Percentiles rank a stretch among this genome's conserved stretches.
These are phyloP conservation scores for Guyanaporus albipodus DNA, from an alignment of 768 basidiomycete species.

Conservation along the genomic window DNA sequence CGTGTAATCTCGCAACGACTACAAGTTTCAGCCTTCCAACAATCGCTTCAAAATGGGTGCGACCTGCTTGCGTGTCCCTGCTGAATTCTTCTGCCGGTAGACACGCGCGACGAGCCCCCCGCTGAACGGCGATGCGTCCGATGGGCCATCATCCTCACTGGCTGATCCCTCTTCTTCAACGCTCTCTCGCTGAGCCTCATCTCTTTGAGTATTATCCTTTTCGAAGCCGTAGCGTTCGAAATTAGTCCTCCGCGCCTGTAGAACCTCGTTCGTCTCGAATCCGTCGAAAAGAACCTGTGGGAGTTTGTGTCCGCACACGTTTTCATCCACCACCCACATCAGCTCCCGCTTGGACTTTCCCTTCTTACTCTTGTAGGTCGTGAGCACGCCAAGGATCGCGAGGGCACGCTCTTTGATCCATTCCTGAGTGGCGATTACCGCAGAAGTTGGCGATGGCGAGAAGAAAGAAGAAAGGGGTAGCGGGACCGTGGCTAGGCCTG, in stretches of 20 bases:
- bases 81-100: slow-evolving; percentile 63
- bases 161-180: slow-evolving; percentile 22
- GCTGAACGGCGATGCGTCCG: slow-evolving; percentile 23
- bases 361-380: slow-evolving; percentile 53
- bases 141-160: slow-evolving; percentile 2
- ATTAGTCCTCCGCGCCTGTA: slow-evolving; percentile 46
- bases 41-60: slow-evolving; percentile 64
- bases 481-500: slow-evolving; percentile 83
- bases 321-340: slow-evolving; percentile 57
- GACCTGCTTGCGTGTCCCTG: slow-evolving; percentile 60
- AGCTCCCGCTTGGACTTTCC: slow-evolving; percentile 65
- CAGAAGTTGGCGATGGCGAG: slow-evolving; percentile 21
- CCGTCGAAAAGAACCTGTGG: slow-evolving; percentile 49
- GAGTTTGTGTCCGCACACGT: slow-evolving; percentile 25
- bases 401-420: slow-evolving; percentile 70
- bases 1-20: too few relatives aligned
- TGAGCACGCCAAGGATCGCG: slow-evolving; percentile 74
- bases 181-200: slow-evolving; percentile 5
- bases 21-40: slow-evolving; percentile 50
- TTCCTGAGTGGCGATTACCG: slow-evolving; percentile 26
- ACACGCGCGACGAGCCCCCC: slow-evolving; percentile 36
- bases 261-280: slow-evolving; percentile 50
- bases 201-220: slow-evolving; percentile 8
- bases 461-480: slow-evolving; percentile 49
- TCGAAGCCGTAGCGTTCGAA: slow-evolving; percentile 21